Evolutionary conservation across 2,329 filamentous ascomycete species (phyloP), one percentile per base, ranked within the genome.

Genomic region (Acarospora socialis): DNA sequence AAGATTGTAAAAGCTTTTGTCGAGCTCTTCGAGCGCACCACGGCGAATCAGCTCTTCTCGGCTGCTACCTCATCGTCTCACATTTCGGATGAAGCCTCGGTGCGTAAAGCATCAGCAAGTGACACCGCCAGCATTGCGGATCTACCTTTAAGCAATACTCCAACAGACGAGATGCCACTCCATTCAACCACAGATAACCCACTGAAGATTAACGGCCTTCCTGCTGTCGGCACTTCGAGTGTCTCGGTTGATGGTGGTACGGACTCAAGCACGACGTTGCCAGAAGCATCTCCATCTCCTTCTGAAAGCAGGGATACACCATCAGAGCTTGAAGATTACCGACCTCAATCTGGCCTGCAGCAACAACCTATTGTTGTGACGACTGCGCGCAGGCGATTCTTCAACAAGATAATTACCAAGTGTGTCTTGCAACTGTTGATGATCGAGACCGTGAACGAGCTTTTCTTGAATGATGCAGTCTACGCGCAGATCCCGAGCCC

Each of bases 321-420:
- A 33, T 38, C 61, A 42, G 51, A 68, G 18, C 66, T 93, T 1
- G 90, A 98, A 53, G 86, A 95, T 51, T 95, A 92, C 59, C 81
- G 77, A 41, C 81, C 83, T 4, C 67, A 77, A 21, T 70, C 72
- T 15, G 74, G 70, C 33, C 64, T 84, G 9, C 84, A 92, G 52
- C 82, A 90, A 53, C 83, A 92, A 37, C 83, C 87, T 0, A 70
- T 93, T 4, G 81, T 92, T 1, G 87, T 99, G 4, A 95, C 90
- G 1, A 83, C 84, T 2, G 84, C 90, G 1, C 80, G 90, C 16
- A 74, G 90, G 21, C 79, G 86, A 32, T 94, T 94, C 63, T 98
- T 98, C 68, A 98, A 98, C 60, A 81, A 87, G 45, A 99, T 99
- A 55, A 99, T 99, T 56, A 94, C 87, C 9, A 87, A 92, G 44